These are phyloP conservation scores for Sistotremastrum suecicum DNA, from an alignment of 768 basidiomycete genomes.

Conservation along the genomic window DNA sequence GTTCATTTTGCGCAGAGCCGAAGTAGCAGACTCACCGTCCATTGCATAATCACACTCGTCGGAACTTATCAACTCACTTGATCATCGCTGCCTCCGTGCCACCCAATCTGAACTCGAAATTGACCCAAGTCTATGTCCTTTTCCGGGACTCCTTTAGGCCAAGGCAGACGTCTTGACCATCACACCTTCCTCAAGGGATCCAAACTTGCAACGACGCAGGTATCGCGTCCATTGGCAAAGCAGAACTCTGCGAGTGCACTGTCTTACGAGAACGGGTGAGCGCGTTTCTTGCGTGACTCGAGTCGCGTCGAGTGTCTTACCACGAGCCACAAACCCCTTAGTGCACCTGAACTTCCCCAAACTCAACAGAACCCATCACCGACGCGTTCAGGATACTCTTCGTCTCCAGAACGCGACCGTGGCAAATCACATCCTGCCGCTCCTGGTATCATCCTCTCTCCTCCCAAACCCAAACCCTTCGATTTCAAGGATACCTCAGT, in stretches of 20 bases:
- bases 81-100: no score
- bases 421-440: conserved; percentile 23
- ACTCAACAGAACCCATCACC: conserved; percentile 17
- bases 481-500: conserved; percentile 72
- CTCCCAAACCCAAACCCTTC: conserved; percentile 56
- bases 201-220: conserved; percentile 18
- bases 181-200: conserved; percentile 58
- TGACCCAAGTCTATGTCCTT: conserved; percentile 55
- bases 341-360: conserved; percentile 3
- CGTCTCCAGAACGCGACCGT: conserved; percentile 21
- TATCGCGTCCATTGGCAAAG: conserved; percentile 18
- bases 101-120: no score
- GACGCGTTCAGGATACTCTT: conserved; percentile 18
- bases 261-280: conserved; percentile 63
- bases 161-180: conserved; percentile 79
- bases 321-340: conserved; percentile 3
- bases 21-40: no score
- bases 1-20: no score
- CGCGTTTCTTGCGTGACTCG: conserved; percentile 10
- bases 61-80: no score
- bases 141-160: conserved; percentile 68
- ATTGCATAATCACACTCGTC: no score
- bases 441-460: conserved; percentile 19
- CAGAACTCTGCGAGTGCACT: conserved; percentile 32
- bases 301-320: not conserved